Conservation (phyloP, 1,284 basidiomycete genomes). For the Tylopilus orsonianus region DNA sequence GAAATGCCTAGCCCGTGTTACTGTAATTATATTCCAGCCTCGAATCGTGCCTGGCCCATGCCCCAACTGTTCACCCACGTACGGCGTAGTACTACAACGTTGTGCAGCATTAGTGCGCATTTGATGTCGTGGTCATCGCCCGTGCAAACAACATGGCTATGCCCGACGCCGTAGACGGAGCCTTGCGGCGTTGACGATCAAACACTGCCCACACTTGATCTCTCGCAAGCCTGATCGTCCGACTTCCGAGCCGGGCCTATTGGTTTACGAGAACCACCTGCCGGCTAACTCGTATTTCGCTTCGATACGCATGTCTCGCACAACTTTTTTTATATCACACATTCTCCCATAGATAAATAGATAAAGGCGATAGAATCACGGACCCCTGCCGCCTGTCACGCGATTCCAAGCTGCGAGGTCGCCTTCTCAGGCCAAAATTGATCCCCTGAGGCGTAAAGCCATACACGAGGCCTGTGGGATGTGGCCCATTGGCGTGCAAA, state of each 20-base stretch:
- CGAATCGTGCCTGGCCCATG: conserved; percentile 19
- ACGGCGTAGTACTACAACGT: no score
- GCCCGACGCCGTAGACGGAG: not conserved
- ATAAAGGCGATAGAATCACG: conserved; percentile 22
- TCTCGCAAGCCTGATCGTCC: conserved; percentile 14
- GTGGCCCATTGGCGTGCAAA: conserved; percentile 11
- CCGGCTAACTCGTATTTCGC: not conserved
- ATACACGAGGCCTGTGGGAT: conserved; percentile 22
- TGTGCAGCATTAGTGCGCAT: no score
- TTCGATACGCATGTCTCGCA: not conserved
- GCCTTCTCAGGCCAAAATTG: conserved; percentile 6
- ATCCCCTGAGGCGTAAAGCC: conserved; percentile 7
- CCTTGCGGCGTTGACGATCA: conserved; percentile 19
- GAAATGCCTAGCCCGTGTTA: not conserved
- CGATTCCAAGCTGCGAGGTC: conserved; percentile 2
- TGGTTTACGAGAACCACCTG: conserved; percentile 15
- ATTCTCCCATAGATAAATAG: conserved; percentile 13
- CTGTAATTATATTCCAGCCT: conserved; percentile 2
- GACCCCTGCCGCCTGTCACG: conserved; percentile 10
- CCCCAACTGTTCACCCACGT: no score
- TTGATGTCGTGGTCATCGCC: not conserved
- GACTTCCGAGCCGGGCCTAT: not conserved
- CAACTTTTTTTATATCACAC: conserved; percentile 11
- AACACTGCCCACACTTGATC: conserved; percentile 5
- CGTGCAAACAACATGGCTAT: not conserved